Evolutionary conservation across 495 filamentous ascomycete genomes (phyloP).

Genomic region (Podospora conica): DNA sequence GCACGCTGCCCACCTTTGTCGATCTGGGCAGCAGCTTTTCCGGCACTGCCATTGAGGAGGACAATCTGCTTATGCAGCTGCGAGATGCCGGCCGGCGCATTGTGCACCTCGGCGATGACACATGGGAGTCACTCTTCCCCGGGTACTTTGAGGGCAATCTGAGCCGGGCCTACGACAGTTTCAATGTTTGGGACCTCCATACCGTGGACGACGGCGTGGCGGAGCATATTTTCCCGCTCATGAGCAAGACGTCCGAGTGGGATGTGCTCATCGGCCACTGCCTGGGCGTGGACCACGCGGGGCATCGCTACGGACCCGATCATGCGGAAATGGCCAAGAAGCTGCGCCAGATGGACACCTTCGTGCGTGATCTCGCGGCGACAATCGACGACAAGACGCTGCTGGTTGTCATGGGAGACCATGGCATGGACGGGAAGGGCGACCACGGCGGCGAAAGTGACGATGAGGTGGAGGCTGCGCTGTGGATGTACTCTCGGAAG

Average conservation of each 20-base stretch:
- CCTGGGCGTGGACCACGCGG: conserved; percentile 94
- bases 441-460: conserved; percentile 96
- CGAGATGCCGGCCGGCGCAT: conserved; percentile 72
- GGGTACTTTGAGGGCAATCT: conserved; percentile 82
- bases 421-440: conserved; percentile 96
- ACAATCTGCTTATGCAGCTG: conserved; percentile 85
- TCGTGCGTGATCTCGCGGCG: conserved; percentile 65
- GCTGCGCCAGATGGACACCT: conserved; percentile 80
- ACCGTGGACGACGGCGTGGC: conserved; percentile 96
- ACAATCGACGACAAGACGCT: conserved; percentile 78
- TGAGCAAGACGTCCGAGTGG: conserved; percentile 68
- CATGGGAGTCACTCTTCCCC: conserved; percentile 89
- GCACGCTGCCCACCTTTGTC: conserved; percentile 89
- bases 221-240: conserved; percentile 80
- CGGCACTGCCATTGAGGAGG: conserved; percentile 94
- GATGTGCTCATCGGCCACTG: conserved; percentile 91
- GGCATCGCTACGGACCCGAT: conserved; percentile 90
- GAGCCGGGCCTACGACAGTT: conserved; percentile 84
- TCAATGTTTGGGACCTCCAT: conserved; percentile 97
- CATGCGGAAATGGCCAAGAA: conserved; percentile 89
- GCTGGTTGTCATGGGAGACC: conserved; percentile 93
- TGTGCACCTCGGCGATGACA: conserved; percentile 93
- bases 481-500: conserved; percentile 97
- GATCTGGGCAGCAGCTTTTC: conserved; percentile 94
- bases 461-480: conserved; percentile 85